Conservation (phyloP, 1,284 basidiomycete species). For the Sanghuangporus sanghuang region DNA sequence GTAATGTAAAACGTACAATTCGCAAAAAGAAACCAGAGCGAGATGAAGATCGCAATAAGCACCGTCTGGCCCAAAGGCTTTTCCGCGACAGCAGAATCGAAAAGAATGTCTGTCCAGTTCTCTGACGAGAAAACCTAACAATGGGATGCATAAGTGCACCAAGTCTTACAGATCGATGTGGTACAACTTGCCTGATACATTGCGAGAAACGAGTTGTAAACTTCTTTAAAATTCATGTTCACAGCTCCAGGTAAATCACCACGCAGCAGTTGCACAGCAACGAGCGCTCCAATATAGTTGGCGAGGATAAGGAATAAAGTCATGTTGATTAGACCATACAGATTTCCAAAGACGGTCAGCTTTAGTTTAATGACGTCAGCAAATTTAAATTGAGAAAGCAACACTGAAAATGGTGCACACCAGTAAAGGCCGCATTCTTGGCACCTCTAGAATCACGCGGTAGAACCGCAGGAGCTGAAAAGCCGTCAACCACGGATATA, state of each 20-base stretch:
- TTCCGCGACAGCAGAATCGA: conserved; percentile 63
- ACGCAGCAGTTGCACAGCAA: conserved; percentile 72
- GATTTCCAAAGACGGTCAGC: conserved; percentile 88
- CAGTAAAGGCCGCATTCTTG: conserved; percentile 77
- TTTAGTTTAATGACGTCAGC: conserved; percentile 29
- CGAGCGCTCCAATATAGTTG: conserved; percentile 83
- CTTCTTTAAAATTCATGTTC: conserved; percentile 81
- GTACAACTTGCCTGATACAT: conserved; percentile 59
- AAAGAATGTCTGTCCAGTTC: conserved; percentile 90
- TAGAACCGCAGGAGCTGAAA: conserved; percentile 92
- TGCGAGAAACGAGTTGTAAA: conserved; percentile 86
- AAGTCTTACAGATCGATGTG: not conserved
- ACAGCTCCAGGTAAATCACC: conserved; percentile 64
- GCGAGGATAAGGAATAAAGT: conserved; percentile 87
- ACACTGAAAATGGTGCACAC: conserved; percentile 36
- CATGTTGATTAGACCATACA: conserved; percentile 93
- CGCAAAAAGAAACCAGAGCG: conserved; percentile 88
- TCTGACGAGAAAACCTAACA: conserved; percentile 87
- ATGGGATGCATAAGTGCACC: not conserved
- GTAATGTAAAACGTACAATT: conserved; percentile 61
- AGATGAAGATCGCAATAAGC: conserved; percentile 73
- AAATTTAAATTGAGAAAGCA: not conserved
- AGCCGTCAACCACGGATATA: conserved; percentile 90
- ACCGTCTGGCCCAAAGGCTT: conserved; percentile 65
- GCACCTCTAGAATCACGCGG: conserved; percentile 86